Conservation (phyloP, 371 early-diverging fungal species). For the Mucor plumbeus region DNA sequence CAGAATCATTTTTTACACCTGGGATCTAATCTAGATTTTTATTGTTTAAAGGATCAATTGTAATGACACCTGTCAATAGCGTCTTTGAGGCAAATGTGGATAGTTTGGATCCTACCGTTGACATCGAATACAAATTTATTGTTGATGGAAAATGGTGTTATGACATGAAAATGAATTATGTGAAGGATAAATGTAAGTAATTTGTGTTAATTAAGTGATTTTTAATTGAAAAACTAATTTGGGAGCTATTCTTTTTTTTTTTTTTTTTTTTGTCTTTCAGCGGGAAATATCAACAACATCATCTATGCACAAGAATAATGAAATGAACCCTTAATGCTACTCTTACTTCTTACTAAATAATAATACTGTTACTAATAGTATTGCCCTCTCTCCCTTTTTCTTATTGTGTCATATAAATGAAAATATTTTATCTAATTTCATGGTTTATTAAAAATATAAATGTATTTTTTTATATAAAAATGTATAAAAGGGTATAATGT, state of each 20-base stretch:
- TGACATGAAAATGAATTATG: slow-evolving; percentile 31
- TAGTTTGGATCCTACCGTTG: slow-evolving; percentile 33
- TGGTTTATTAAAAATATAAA: slow-evolving; percentile 1
- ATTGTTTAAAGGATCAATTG: slow-evolving; percentile 2
- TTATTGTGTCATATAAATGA: no score
- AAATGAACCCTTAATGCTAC: neutral
- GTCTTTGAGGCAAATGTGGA: slow-evolving; percentile 6
- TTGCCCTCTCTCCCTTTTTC: no score
- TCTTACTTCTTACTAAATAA: neutral
- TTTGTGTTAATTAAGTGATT: neutral
- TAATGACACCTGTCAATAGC: slow-evolving; percentile 17
- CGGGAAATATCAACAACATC: slow-evolving; percentile 48
- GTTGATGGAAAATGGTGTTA: slow-evolving; percentile 53
- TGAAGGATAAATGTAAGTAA: slow-evolving; percentile 3
- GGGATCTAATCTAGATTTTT: neutral
- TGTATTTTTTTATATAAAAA: neutral
- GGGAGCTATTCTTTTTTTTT: no score
- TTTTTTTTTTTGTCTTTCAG: slow-evolving; percentile 12
- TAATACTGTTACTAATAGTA: no score
- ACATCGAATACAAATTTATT: slow-evolving; percentile 44
- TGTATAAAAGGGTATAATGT: neutral
- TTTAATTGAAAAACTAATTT: neutral
- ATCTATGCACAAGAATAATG: slow-evolving; percentile 24
- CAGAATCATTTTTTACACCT: neutral
- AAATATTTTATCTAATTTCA: neutral